Base-by-base conservation (phyloP, 1,284 basidiomycete species). In the Mrakiaceae sp. region DNA sequence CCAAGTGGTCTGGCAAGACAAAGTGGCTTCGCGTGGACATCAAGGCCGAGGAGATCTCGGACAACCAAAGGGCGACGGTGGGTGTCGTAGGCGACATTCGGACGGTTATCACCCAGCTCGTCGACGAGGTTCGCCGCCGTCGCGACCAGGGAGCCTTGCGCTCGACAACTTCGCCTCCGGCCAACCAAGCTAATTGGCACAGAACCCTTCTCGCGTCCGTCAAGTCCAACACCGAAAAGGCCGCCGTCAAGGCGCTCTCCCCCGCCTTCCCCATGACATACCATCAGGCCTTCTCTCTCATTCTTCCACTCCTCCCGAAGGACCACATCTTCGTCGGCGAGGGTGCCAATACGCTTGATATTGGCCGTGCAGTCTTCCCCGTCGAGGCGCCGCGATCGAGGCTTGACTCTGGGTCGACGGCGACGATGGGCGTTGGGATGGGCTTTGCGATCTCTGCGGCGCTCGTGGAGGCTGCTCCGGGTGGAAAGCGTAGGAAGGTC, bases 381-480 rank as follows among this genome's bases (percentile, higher is more conserved):
- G 69, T 70, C 27, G 50, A 56, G 16, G 51, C 58, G 44, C 69
- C 69, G 9, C 52, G 69, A 39, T 68, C 67, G 16, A 54, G 69
- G 6, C 51, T 70, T 0, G 69, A 70, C 54, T 63, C 67, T 11
- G 69, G 69, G 12, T 66, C 67, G n/a, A 68, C 68, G 46, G 69
- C 69, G 9, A 70, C 69, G 5, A 70, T 70, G 69, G 69, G 69
- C 5, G 69, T 70, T 11, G 69, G 69, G 3, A 64, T 70, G 63
- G 69, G 69, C 0, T 68, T 67, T 12, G 56, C 64, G 1, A 68
- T 70, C 27, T 67, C 69, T 14, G 67, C 69, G 14, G 67, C 64
- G 5, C 55, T 68, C 2, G 27, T 53, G 4, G 65, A 62, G 53
- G 43, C 55, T 55, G 12, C 58, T 40, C 10, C 39, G 10, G 52